phyloP scores from a whole-genome alignment of 495 filamentous ascomycete species.

The Astrothelium subdiscretum region DNA sequence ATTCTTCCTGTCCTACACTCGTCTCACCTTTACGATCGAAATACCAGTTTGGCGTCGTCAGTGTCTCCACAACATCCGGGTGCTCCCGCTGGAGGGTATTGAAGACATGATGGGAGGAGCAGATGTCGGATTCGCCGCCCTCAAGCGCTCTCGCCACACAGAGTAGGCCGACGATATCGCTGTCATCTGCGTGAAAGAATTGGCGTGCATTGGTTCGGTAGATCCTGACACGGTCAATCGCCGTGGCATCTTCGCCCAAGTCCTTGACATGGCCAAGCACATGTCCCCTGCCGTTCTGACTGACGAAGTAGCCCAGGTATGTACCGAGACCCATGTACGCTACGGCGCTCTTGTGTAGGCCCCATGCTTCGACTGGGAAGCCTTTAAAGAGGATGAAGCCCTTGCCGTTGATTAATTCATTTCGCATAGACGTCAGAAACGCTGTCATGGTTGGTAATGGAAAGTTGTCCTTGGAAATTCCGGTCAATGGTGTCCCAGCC shows the following conservation, averaged over 20 bases:
- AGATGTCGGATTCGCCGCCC: slow-evolving; percentile 77
- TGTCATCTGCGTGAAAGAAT: slow-evolving; percentile 74
- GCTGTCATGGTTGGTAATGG: slow-evolving; percentile 48
- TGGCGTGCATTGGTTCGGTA: slow-evolving; percentile 80
- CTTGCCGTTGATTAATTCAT: slow-evolving; percentile 69
- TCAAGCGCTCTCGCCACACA: slow-evolving; percentile 68
- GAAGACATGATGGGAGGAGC: slow-evolving; percentile 70
- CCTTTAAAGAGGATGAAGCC: slow-evolving; percentile 86
- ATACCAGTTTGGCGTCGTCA: slow-evolving; percentile 77
- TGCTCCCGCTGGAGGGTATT: slow-evolving; percentile 63
- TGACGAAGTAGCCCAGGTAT: slow-evolving; percentile 73
- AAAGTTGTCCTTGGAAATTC: slow-evolving; percentile 63
- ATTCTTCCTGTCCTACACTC: slow-evolving; percentile 61
- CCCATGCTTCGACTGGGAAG: slow-evolving; percentile 66
- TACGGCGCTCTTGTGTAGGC: slow-evolving; percentile 65
- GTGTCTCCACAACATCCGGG: slow-evolving; percentile 64
- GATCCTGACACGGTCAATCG: slow-evolving; percentile 75
- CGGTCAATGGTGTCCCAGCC: slow-evolving; percentile 51
- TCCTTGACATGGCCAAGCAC: slow-evolving; percentile 88
- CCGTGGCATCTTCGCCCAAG: slow-evolving; percentile 66
- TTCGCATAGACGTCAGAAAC: slow-evolving; percentile 45
- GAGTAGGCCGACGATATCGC: slow-evolving; percentile 74
- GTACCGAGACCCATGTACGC: slow-evolving; percentile 88
- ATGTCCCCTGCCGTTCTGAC: slow-evolving; percentile 78
- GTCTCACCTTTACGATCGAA: slow-evolving; percentile 90